A percentile compares a stretch with the other conserved stretches of the same genome.
Conservation (phyloP, 78 protist genomes). For the Planoprotostelium fungivorum region DNA sequence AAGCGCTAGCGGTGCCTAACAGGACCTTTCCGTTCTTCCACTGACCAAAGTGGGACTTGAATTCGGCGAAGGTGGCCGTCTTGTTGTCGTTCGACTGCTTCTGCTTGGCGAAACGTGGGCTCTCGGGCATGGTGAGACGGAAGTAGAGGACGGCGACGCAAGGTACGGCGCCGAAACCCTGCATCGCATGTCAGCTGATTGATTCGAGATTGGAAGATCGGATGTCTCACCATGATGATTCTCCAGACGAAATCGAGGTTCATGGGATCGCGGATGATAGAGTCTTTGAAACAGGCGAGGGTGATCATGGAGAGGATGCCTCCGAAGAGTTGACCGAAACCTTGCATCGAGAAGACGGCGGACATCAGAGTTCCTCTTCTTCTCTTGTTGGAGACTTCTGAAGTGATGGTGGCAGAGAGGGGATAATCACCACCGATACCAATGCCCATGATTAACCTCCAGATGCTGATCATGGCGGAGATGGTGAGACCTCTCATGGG, state of each 20-base stretch:
- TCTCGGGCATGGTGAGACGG: constrained; percentile 42
- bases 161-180: constrained; percentile 48
- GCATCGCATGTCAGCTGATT: constrained; percentile 27
- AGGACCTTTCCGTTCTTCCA: too few species aligned
- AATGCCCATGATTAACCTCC: constrained; percentile 70
- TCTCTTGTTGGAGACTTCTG: constrained; percentile 29
- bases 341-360: constrained; percentile 77
- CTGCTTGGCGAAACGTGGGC: background rate
- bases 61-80: constrained; percentile 8
- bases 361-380: constrained; percentile 46
- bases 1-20: constrained; percentile 70
- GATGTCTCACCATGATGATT: background rate
- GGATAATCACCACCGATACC: constrained; percentile 87
- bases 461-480: constrained; percentile 27
- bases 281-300: too few species aligned
- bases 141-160: constrained; percentile 37
- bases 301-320: constrained; percentile 26
- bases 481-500: constrained; percentile 11
- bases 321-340: constrained; percentile 62
- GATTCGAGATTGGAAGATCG: background rate
- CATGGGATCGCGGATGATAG: background rate
- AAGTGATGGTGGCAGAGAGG: constrained; percentile 57
- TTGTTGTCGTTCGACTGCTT: background rate
- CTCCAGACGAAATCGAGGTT: constrained; percentile 59
- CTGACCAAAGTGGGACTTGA: constrained; percentile 9